phyloP scores from a whole-genome alignment of 176 grass and related monocot species.

The Musa beccarii region DNA sequence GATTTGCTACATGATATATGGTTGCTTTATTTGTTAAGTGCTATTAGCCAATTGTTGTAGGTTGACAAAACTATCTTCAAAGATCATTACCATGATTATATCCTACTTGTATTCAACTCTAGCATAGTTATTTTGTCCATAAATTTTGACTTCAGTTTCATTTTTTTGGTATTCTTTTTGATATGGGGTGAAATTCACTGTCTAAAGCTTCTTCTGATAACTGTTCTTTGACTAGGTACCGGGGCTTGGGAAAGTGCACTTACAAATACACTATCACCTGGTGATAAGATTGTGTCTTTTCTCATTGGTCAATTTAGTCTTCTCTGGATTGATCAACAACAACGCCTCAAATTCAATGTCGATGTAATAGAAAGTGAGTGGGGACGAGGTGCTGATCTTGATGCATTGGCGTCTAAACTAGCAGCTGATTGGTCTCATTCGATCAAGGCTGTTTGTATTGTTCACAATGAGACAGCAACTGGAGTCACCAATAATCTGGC shows the following conservation, averaged over 20 bases:
- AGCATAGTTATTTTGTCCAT: too few species aligned
- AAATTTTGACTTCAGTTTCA: too few species aligned
- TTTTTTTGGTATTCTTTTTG: too few species aligned
- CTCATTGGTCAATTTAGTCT: conserved; percentile 96
- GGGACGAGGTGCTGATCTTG: conserved; percentile 79
- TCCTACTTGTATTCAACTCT: too few species aligned
- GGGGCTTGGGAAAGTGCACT: conserved; percentile 98
- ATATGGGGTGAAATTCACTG: not conserved
- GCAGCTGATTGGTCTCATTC: conserved; percentile 34
- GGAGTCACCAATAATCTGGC: conserved; percentile 91
- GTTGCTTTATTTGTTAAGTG: too few species aligned
- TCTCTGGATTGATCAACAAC: conserved; percentile 98
- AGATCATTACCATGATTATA: too few species aligned
- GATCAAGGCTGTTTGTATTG: conserved; percentile 95
- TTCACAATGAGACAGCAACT: conserved; percentile 97
- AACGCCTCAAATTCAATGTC: conserved; percentile 73
- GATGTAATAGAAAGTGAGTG: conserved; percentile 88
- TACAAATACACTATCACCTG: conserved; percentile 84
- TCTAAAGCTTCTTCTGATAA: not conserved
- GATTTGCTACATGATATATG: not conserved
- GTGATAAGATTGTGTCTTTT: conserved; percentile 71
- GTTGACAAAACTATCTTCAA: too few species aligned
- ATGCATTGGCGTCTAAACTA: conserved; percentile 48
- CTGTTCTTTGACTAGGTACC: conserved; percentile 33
- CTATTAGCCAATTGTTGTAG: too few species aligned